phyloP scores from a whole-genome alignment of 345 rosid genomes.

The Fremontodendron californicum region DNA sequence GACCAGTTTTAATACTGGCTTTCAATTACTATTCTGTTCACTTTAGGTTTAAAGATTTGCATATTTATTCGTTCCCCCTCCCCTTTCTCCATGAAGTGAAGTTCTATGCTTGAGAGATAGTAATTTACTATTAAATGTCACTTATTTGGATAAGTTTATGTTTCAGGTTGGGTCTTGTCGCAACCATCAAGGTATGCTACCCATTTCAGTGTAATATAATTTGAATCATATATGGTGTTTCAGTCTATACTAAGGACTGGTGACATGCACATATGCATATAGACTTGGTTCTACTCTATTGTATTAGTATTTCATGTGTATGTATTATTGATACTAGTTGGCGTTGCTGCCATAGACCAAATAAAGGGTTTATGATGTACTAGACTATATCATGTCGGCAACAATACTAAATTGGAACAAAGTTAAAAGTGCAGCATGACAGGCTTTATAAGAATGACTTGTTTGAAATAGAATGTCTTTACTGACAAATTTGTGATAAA shows the following conservation, averaged over 20 bases:
- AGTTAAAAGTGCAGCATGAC: not conserved
- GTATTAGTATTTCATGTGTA: not conserved
- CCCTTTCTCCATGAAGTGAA: not conserved
- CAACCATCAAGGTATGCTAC: constrained; percentile 84
- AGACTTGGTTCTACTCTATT: not conserved
- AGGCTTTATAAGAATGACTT: not conserved
- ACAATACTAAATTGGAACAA: not conserved
- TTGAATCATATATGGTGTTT: not conserved
- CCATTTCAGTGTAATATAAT: not conserved
- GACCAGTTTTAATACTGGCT: not conserved
- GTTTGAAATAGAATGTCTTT: not conserved
- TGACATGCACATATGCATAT: not conserved
- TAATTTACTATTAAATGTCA: not conserved
- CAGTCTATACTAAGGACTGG: not conserved
- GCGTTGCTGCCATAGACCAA: not conserved
- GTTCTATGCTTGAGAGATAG: not conserved
- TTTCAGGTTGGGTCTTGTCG: constrained; percentile 95
- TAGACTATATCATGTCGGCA: not conserved
- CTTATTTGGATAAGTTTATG: constrained; percentile 24
- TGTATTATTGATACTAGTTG: not conserved
- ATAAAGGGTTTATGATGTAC: not conserved
- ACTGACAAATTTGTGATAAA: not conserved
- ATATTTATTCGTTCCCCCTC: not conserved
- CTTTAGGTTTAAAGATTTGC: not conserved
- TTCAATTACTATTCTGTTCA: not conserved